phyloP scores from a whole-genome alignment of 1,284 basidiomycete genomes.

The Puccinia polysora region DNA sequence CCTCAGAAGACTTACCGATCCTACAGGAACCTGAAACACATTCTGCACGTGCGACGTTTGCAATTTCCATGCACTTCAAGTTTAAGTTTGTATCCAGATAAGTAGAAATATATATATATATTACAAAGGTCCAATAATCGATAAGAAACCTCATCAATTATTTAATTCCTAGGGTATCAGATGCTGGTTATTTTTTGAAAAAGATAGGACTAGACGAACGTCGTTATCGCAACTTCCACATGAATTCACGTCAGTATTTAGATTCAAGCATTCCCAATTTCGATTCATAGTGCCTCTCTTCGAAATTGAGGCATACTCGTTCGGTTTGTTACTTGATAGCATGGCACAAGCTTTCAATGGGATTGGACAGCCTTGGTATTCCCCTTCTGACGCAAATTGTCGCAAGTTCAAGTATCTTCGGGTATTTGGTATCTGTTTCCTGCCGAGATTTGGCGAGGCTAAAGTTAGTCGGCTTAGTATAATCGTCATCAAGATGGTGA shows the following conservation, averaged over 20 bases:
- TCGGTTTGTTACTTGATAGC: not conserved
- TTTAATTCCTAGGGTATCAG: too few species aligned
- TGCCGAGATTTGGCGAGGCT: too few species aligned
- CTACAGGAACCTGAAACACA: conserved; percentile 20
- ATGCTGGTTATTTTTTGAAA: not conserved
- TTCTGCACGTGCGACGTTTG: conserved; percentile 8
- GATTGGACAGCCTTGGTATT: too few species aligned
- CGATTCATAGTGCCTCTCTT: conserved; percentile 1
- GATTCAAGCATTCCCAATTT: conserved; percentile 27
- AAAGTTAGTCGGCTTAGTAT: too few species aligned
- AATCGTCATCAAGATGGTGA: too few species aligned
- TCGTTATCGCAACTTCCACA: conserved; percentile 33
- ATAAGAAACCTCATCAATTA: too few species aligned
- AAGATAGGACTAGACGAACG: not conserved
- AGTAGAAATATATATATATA: not conserved
- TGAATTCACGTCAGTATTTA: conserved; percentile 22
- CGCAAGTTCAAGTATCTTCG: too few species aligned
- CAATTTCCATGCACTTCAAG: conserved; percentile 21
- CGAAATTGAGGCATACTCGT: not conserved
- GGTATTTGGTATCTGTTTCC: too few species aligned
- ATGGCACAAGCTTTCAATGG: too few species aligned
- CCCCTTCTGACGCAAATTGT: too few species aligned
- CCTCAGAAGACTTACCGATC: conserved; percentile 1
- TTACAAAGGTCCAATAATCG: too few species aligned
- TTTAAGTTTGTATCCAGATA: not conserved